Percentiles rank a stretch among this genome's conserved stretches.
These are phyloP conservation scores for Phytomonas serpens DNA, from an alignment of 208 protist genomes.

Conservation along the genomic window DNA sequence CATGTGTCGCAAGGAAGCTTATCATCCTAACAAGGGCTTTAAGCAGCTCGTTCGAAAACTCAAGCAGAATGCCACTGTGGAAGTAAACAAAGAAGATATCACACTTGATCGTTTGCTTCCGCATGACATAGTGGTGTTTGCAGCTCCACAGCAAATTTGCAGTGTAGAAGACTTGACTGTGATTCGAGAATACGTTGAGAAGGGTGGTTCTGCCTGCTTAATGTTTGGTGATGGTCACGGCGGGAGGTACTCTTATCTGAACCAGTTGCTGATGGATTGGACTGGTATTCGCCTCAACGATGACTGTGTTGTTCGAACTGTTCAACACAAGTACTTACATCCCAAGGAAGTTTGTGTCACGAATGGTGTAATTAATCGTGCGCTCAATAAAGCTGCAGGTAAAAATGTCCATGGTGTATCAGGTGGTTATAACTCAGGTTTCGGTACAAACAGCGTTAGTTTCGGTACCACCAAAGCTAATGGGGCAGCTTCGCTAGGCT, in stretches of 20 bases:
- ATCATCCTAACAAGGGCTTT: constrained; percentile 86
- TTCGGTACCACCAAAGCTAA: not conserved
- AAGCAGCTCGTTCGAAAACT: constrained; percentile 79
- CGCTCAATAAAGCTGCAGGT: constrained; percentile 89
- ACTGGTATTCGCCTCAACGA: constrained; percentile 90
- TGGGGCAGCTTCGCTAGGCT: constrained; percentile 11
- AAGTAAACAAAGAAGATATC: constrained; percentile 89
- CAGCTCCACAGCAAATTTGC: constrained; percentile 65
- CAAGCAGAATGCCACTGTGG: constrained; percentile 55
- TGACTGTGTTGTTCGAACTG: constrained; percentile 92
- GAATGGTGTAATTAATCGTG: constrained; percentile 93
- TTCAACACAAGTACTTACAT: constrained; percentile 95
- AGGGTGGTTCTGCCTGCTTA: constrained; percentile 89
- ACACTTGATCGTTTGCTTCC: constrained; percentile 60
- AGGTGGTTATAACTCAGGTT: not conserved
- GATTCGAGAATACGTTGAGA: constrained; percentile 81
- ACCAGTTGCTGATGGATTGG: constrained; percentile 76
- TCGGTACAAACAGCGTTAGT: constrained; percentile 1
- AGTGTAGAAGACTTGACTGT: constrained; percentile 62
- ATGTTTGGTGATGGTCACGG: constrained; percentile 91
- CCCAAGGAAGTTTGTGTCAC: constrained; percentile 93
- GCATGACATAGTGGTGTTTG: constrained; percentile 77
- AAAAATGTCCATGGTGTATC: constrained; percentile 67
- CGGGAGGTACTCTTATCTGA: constrained; percentile 71
- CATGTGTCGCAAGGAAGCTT: constrained; percentile 82